Base-by-base conservation (phyloP, 176 grass and related monocot species). In the Avena sativa region DNA sequence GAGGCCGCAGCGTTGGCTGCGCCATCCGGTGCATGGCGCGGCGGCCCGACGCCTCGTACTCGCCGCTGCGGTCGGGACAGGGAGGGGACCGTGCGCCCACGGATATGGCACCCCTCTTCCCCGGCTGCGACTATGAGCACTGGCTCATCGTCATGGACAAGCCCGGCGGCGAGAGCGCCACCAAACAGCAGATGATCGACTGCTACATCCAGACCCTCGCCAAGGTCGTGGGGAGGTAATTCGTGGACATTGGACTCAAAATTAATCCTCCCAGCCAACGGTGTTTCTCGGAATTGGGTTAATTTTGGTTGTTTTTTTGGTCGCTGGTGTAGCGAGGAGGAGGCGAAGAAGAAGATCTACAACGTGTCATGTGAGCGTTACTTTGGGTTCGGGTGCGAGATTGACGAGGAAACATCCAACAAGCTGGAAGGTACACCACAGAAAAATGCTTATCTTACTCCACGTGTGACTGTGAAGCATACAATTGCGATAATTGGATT, bases 91-190 rank as follows among this genome's bases (percentile, higher is more conserved):
- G 92, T 3, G 94, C 94, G 25, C 94, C 94, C 3, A 94, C 94
- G 25, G 97, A 99, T 62, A 92, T 99, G 90, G 94, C 92, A 20
- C 97, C 97, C 0, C 92, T 99, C 2, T 99, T 99, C 77, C 94
- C 97, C 0, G 94, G 97, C 0, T 99, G 97, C 84, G 97, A 99
- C 85, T 99, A 99, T 85, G 93, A 99, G 89, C 97, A 96, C 92
- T 99, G 92, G 97, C 89, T 99, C 71, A 96, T 99, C 74, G 97
- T 99, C 67, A 96, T 96, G 97, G 97, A 99, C 74, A 99, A 93
- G 87, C 97, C 97, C 14, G 97, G 92, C 17, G 92, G 94, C 26
- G 92, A 96, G 83, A 85, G 89, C 16, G 94, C 97, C 58, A 86
- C 92, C 19, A 99, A 99, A 76, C 94, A 99, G 83, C 92, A 99